phyloP scores from a whole-genome alignment of 2,329 filamentous ascomycete species.

The Pyricularia sp. region DNA sequence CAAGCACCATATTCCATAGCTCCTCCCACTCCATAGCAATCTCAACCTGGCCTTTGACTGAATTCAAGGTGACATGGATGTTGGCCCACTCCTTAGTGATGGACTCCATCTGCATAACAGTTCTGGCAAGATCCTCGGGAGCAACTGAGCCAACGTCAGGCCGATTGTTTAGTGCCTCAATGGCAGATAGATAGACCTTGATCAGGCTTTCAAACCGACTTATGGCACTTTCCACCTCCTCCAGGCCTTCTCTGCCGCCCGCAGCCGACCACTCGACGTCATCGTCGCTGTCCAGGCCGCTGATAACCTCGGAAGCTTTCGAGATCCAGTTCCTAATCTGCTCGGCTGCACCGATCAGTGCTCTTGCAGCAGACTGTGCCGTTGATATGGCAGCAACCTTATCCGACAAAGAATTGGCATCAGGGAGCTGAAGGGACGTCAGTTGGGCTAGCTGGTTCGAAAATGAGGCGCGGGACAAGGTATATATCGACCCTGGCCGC shows the following conservation, averaged over 20 bases:
- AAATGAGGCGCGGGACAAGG: conserved; percentile 84
- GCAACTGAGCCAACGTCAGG: conserved; percentile 66
- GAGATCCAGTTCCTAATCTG: conserved; percentile 92
- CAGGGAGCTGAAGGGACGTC: conserved; percentile 80
- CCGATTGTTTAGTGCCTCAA: conserved; percentile 79
- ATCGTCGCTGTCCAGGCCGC: conserved; percentile 85
- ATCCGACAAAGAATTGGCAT: conserved; percentile 72
- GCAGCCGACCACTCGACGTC: conserved; percentile 95
- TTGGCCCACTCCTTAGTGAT: conserved; percentile 78
- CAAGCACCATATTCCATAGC: conserved; percentile 86
- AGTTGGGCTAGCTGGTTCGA: conserved; percentile 87
- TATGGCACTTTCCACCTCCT: conserved; percentile 66
- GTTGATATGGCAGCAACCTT: conserved; percentile 80
- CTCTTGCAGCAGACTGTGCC: conserved; percentile 72
- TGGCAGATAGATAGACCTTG: conserved; percentile 87
- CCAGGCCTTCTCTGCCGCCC: conserved; percentile 72
- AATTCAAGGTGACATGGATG: conserved; percentile 68
- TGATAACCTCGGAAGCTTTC: conserved; percentile 83
- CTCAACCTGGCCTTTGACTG: conserved; percentile 83
- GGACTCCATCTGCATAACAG: conserved; percentile 82
- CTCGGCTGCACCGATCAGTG: conserved; percentile 77
- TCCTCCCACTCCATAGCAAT: conserved; percentile 99
- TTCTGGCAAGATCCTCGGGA: conserved; percentile 58
- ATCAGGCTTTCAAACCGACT: conserved; percentile 79
- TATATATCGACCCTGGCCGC: conserved; percentile 82